Conservation (phyloP, 2,329 filamentous ascomycete genomes). For the Sclerotiophoma versabilis region DNA sequence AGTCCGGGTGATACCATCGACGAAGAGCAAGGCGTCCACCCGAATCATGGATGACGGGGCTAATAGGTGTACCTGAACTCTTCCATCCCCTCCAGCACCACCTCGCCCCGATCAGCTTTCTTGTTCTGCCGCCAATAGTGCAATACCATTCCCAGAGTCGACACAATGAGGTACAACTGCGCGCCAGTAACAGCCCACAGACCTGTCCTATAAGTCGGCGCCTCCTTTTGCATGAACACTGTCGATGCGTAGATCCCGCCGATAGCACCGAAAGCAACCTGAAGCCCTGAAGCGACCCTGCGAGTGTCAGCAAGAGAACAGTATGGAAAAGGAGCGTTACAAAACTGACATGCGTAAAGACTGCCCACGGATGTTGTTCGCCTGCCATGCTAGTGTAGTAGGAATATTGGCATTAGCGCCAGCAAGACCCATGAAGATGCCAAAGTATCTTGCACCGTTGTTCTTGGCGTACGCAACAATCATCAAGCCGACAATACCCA, state of each 20-base stretch:
- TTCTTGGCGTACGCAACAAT: conserved; percentile 49
- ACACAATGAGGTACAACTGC: conserved; percentile 25
- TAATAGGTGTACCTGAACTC: conserved; percentile 27
- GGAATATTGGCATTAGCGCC: conserved; percentile 62
- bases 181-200: conserved; percentile 34
- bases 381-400: conserved; percentile 60
- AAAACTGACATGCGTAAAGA: conserved; percentile 23
- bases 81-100: conserved; percentile 21
- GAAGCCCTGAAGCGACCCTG: conserved; percentile 39
- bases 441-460: conserved; percentile 55
- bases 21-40: no score
- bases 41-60: no score
- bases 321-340: background rate
- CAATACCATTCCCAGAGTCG: conserved; percentile 1
- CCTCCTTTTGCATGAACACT: conserved; percentile 40
- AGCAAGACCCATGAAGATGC: conserved; percentile 56
- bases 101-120: conserved; percentile 21
- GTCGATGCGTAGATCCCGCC: conserved; percentile 42
- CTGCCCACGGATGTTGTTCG: conserved; percentile 22
- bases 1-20: no score
- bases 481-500: conserved; percentile 58
- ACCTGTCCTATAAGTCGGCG: conserved; percentile 32
- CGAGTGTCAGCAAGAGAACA: background rate
- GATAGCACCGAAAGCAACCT: conserved; percentile 42
- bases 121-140: conserved; percentile 20